Evolutionary conservation across 2,329 filamentous ascomycete species (phyloP), one percentile per base, ranked within the genome.

Genomic region (Coleophoma cylindrospora): DNA sequence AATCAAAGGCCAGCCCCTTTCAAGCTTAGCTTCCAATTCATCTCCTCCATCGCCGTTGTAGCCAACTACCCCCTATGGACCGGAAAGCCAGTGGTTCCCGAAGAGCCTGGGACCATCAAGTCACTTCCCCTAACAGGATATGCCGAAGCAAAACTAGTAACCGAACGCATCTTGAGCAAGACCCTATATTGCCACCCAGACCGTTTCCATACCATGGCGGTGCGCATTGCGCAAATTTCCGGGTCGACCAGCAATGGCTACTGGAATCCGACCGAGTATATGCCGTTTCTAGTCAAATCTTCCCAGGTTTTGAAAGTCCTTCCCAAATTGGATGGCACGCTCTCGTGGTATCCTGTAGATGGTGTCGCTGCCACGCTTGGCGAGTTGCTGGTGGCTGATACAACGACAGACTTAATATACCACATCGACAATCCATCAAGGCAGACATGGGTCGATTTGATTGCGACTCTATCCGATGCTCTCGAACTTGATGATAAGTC

Each of bases 221-320:
- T 75, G 1, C 69, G 78, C 0, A 64, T 72, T 0, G 79, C 74
- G 0, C 79, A 83, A 58, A 75, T 83, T 38, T 67, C 77, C 1
- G 79, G 79, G 0, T 75, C 71, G 0, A 70, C 57, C 3, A 66
- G 50, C 0, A 78, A 64, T 48, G 78, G 77, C 0, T 74, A 73
- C 56, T 83, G 79, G 79, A 82, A 81, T 54, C 63, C 70, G 0
- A 66, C 68, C 27, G 76, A 81, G 56, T 74, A 80, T 52, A 62
- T 80, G 12, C 57, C 66, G 0, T 76, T 77, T 52, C 50, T 81
- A 19, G 58, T 78, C 47, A 79, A 79, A 59, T 75, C 72, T 0
- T 69, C 72, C 0, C 74, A 80, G 54, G n/a, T n/a, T n/a, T n/a
- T n/a, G n/a, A n/a, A n/a, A n/a, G n/a, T n/a, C n/a, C n/a, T n/a